Evolutionary conservation across 805 yeast genomes (phyloP).

Genomic region (Komagataella ulmi): DNA sequence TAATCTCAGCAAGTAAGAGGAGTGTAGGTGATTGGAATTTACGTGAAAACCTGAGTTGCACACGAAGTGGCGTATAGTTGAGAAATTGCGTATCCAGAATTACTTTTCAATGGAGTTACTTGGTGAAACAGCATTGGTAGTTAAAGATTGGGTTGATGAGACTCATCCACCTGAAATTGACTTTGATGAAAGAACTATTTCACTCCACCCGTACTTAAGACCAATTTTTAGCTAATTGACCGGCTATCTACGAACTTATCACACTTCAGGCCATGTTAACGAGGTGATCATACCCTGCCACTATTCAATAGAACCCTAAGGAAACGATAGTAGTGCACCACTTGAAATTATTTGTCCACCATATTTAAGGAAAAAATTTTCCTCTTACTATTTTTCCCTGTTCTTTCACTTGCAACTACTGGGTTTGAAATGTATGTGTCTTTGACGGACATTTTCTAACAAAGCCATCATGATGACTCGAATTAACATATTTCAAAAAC

Average conservation of each 20-base stretch:
- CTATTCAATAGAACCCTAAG: background rate
- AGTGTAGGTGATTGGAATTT: background rate
- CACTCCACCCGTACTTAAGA: too few relatives aligned
- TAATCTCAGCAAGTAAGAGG: background rate
- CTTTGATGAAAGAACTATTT: too few relatives aligned
- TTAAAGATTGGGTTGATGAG: too few relatives aligned
- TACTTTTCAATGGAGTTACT: too few relatives aligned
- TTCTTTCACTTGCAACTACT: background rate
- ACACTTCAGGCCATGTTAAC: too few relatives aligned
- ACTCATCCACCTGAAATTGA: too few relatives aligned
- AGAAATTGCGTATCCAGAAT: too few relatives aligned
- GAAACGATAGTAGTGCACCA: background rate
- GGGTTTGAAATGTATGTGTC: background rate
- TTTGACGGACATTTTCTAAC: background rate
- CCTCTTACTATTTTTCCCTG: background rate
- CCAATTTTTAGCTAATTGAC: too few relatives aligned
- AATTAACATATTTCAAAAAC: slow-evolving; percentile 33
- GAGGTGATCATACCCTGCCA: too few relatives aligned
- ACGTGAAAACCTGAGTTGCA: background rate
- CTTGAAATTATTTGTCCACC: background rate
- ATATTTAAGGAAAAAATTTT: background rate
- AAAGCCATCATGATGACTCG: slow-evolving; percentile 24
- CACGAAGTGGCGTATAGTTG: background rate
- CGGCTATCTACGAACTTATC: too few relatives aligned
- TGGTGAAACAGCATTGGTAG: too few relatives aligned